phyloP scores from a whole-genome alignment of 768 basidiomycete genomes.

The Tylopilus sp. region DNA sequence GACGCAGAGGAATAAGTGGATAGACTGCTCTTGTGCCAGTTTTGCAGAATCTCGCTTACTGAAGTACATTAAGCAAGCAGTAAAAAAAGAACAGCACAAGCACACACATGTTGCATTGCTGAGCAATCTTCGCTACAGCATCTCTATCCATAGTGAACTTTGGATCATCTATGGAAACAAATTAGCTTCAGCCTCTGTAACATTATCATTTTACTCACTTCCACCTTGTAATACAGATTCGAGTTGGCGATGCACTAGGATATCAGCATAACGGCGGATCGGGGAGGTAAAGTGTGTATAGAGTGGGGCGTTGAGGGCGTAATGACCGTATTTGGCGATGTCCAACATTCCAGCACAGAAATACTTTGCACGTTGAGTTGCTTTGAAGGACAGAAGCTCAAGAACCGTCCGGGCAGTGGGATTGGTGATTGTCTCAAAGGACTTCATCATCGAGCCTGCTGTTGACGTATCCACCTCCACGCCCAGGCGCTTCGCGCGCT shows the following conservation, averaged over 20 bases:
- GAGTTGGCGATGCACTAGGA: conserved; percentile 94
- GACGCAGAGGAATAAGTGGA: conserved; percentile 92
- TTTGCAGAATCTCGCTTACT: conserved; percentile 90
- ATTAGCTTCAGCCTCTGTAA: conserved; percentile 2
- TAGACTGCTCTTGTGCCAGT: conserved; percentile 94
- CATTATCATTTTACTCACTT: conserved; percentile 38
- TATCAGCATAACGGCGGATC: conserved; percentile 89
- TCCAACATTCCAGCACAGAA: conserved; percentile 99
- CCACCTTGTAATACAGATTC: conserved; percentile 80
- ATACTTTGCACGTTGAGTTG: conserved; percentile 95
- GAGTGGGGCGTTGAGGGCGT: conserved; percentile 82
- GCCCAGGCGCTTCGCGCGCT: conserved; percentile 82
- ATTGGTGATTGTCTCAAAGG: conserved; percentile 72
- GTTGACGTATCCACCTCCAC: conserved; percentile 78
- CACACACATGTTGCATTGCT: conserved; percentile 93
- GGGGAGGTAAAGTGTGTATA: conserved; percentile 95
- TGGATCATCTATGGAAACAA: conserved; percentile 48
- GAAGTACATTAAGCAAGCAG: conserved; percentile 12
- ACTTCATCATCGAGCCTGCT: conserved; percentile 78
- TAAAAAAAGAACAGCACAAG: neutral
- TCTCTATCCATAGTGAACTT: conserved; percentile 98
- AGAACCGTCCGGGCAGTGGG: conserved; percentile 74
- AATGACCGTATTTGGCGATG: conserved; percentile 96
- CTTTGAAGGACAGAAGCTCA: conserved; percentile 80
- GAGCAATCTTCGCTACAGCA: conserved; percentile 94